Base-by-base conservation (phyloP, 768 basidiomycete genomes). In the Nidularia sp. region DNA sequence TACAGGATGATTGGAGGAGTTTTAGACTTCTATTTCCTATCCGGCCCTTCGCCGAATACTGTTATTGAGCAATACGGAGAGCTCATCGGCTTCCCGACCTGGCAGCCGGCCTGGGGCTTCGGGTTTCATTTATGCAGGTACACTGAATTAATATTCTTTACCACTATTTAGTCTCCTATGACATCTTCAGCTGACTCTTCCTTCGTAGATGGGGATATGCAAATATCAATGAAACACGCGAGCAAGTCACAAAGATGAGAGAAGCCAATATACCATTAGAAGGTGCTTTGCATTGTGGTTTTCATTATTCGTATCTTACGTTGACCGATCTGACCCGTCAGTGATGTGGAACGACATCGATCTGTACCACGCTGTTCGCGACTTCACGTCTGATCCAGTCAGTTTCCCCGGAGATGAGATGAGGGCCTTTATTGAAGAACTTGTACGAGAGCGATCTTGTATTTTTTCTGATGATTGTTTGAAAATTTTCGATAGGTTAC, bases 281-380 rank as follows among this genome's bases (percentile, higher is more conserved):
- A 79, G 81, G 83, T 83, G 25, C 18, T 18, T 18, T 18, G 18
- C 18, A 18, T 18, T 42, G 45, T 50, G 47, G 15, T 52, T 52
- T 49, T n/a, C 42, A 35, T 32, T 6, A 31, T 42, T 34, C 35
- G 39, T n/a, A 44, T 49, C 22, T 39, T 34, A 15, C 52, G 51
- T 45, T 52, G 36, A 43, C 29, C 41, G 29, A 36, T 44, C 18
- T 18, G 18, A 18, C 49, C 25, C 29, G 46, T 32, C 34, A 85
- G 85, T 82, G 43, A 86, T 86, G 76, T 89, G 87, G 87, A 88
- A 85, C 60, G 87, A 88, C 57, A 86, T 89, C 54, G 86, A 89
- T 66, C 55, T 88, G 49, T 88, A 86, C 57, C 81, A 86, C 57
- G 79, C 84, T 29, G 71, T 77, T 34, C 75, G 87, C 12, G 86